A percentile compares a stretch with the other conserved stretches of the same genome.
Conservation (phyloP, 805 yeast species). For the Yarrowia divulgata region DNA sequence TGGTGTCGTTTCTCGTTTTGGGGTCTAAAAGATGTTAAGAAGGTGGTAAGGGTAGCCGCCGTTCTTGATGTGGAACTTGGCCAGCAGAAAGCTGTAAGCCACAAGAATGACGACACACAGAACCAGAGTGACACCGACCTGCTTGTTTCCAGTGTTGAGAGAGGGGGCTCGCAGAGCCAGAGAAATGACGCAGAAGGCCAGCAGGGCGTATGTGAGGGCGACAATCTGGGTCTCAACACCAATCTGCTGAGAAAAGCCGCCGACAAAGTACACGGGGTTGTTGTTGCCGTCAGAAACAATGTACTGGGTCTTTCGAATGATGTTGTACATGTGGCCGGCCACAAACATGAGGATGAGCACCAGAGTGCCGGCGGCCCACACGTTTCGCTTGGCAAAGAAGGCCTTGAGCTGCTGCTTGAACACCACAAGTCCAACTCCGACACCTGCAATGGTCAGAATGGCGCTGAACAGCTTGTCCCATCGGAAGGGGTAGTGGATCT, state of each 20-base stretch:
- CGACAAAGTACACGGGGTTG: slow-evolving; percentile 59
- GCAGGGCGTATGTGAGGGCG: slow-evolving; percentile 71
- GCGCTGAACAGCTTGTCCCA: slow-evolving; percentile 43
- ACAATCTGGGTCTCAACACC: slow-evolving; percentile 91
- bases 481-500: slow-evolving; percentile 49
- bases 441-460: slow-evolving; percentile 39
- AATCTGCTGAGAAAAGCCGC: slow-evolving; percentile 77
- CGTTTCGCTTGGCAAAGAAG: slow-evolving; percentile 58
- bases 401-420: slow-evolving; percentile 50
- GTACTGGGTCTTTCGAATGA: slow-evolving; percentile 73
- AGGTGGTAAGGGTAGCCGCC: slow-evolving; percentile 79
- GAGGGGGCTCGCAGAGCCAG: slow-evolving; percentile 66
- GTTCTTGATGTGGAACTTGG: slow-evolving; percentile 73
- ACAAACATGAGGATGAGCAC: slow-evolving; percentile 72
- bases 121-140: slow-evolving; percentile 57
- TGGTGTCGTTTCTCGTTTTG: slow-evolving; percentile 11
- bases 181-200: slow-evolving; percentile 66
- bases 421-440: slow-evolving; percentile 38
- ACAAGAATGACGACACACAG: slow-evolving; percentile 59
- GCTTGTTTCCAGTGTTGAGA: slow-evolving; percentile 56
- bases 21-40: slow-evolving; percentile 48
- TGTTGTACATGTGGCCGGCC: slow-evolving; percentile 93
- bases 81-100: slow-evolving; percentile 67
- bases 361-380: slow-evolving; percentile 79
- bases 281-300: slow-evolving; percentile 56